A percentile compares a stretch with the other conserved stretches of the same genome.
phyloP scores from a whole-genome alignment of 495 filamentous ascomycete species.

The Collariella sp. region DNA sequence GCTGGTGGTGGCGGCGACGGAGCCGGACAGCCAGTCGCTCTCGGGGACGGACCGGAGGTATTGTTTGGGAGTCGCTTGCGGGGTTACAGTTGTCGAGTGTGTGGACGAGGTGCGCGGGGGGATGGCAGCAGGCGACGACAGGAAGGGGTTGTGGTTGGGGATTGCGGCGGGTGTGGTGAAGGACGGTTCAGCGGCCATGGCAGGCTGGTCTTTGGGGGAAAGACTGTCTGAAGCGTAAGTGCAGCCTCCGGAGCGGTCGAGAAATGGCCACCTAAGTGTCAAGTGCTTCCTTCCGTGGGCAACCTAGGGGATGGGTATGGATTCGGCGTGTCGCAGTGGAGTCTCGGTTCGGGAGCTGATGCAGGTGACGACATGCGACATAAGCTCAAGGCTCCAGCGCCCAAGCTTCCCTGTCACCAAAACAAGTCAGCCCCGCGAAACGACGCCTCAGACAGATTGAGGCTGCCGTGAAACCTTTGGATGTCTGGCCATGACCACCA shows the following conservation, averaged over 20 bases:
- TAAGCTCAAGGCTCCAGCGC: conserved; percentile 5
- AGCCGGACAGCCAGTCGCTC: conserved; percentile 44
- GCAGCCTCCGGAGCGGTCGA: conserved; percentile 13
- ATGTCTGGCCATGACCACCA: no score
- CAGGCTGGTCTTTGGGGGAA: conserved; percentile 20
- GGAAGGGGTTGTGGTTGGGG: conserved; percentile 22
- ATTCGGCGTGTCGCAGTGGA: conserved; percentile 4
- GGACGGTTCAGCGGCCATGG: conserved; percentile 18
- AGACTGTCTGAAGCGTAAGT: conserved; percentile 17
- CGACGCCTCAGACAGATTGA: background rate
- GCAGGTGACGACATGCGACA: conserved; percentile 16
- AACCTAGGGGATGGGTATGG: no score
- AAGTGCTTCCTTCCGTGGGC: background rate
- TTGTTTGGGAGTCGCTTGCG: conserved; percentile 31
- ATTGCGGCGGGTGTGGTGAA: background rate
- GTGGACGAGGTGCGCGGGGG: conserved; percentile 67
- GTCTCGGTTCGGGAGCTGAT: conserved; percentile 1
- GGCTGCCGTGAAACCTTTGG: background rate
- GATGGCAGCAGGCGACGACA: conserved; percentile 58
- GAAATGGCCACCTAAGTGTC: background rate
- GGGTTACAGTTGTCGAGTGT: conserved; percentile 17
- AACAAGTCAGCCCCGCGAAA: background rate
- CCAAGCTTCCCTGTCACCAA: background rate
- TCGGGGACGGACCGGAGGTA: conserved; percentile 49
- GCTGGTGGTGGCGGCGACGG: background rate